Evolutionary conservation across 176 grass and related monocot genomes (phyloP).

Genomic region (Miscanthus lutarioriparius): DNA sequence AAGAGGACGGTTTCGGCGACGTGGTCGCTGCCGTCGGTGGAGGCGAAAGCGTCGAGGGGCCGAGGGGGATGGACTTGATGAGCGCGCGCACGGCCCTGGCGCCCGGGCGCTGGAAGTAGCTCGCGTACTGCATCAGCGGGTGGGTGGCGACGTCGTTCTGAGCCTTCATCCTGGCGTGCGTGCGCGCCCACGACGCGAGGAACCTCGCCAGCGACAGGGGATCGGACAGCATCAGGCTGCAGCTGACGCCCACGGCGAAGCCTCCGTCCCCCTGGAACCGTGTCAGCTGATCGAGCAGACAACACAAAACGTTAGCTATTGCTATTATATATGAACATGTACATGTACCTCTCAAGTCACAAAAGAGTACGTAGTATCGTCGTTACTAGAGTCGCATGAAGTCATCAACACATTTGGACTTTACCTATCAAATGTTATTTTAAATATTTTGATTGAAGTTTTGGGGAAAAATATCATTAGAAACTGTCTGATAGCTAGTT

Average conservation of each 20-base stretch:
- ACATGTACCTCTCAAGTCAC: background rate
- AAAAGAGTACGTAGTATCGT: no score
- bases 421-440: no score
- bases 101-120: background rate
- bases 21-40: background rate
- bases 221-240: conserved; percentile 50
- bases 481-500: no score
- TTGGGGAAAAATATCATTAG: no score
- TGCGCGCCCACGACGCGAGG: background rate
- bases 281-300: conserved; percentile 46
- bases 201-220: background rate
- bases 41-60: background rate
- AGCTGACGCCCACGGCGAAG: conserved; percentile 72
- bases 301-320: background rate
- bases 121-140: background rate
- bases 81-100: background rate
- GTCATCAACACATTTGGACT: no score
- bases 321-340: background rate
- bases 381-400: no score
- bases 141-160: background rate
- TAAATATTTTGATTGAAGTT: no score
- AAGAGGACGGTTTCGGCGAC: background rate
- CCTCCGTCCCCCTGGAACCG: conserved; percentile 59
- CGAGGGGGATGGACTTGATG: background rate
- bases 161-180: background rate